Evolutionary conservation across 2,329 filamentous ascomycete species (phyloP).

Genomic region (Byssothecium circinans): DNA sequence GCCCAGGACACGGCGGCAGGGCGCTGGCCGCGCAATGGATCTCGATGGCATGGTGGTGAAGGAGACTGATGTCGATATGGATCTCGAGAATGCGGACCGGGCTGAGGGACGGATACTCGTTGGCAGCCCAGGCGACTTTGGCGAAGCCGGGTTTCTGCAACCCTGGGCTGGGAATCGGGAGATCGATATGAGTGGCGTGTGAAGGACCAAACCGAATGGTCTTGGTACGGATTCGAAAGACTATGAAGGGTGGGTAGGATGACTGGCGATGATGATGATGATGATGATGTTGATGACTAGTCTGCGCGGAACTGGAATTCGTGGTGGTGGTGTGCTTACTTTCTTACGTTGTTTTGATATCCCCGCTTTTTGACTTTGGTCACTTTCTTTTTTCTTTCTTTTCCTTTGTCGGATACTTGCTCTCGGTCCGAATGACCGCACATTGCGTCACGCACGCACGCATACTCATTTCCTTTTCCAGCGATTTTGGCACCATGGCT

Average conservation of each 20-base stretch:
- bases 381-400: too few species aligned
- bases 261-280: too few species aligned
- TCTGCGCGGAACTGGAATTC: background rate
- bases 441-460: too few species aligned
- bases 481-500: too few species aligned
- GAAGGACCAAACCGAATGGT: background rate
- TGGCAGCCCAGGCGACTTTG: constrained; percentile 60
- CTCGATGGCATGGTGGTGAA: constrained; percentile 14
- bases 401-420: background rate
- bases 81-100: constrained; percentile 32
- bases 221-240: background rate
- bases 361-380: background rate
- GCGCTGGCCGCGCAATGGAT: constrained; percentile 13
- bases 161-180: background rate
- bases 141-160: constrained; percentile 64
- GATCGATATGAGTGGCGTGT: constrained; percentile 1
- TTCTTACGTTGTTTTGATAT: background rate
- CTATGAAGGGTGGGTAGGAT: too few species aligned
- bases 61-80: constrained; percentile 34
- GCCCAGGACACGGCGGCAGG: constrained; percentile 27
- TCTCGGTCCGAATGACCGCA: background rate
- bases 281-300: background rate
- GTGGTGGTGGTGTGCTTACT: background rate
- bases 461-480: too few species aligned
- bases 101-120: constrained; percentile 38